Base-by-base conservation (phyloP, 257 asterid species). In the Datura wrightii region DNA sequence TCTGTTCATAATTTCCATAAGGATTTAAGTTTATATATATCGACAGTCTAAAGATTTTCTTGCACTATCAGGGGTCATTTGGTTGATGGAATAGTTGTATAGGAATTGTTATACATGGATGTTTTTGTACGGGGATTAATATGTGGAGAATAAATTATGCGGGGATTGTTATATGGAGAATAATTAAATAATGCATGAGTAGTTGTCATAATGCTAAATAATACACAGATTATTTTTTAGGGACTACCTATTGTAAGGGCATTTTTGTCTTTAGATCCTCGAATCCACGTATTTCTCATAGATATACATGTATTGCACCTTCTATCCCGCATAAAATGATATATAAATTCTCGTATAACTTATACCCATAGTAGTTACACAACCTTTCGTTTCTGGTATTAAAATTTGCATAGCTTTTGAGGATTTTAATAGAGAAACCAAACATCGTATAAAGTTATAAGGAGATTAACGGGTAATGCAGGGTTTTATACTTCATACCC, bases 381-480 rank as follows among this genome's bases (percentile, higher is more conserved):
- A 24, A 10, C 0, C 1, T 62, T 62, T 0, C 0, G 18, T 31
- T 63, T 31, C 42, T 18, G 0, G 2, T 63, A 24, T 0, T 63
- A 62, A 31, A 1, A 62, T 0, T 8, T 6, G 4, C 18, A 10
- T 5, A 63, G 31, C 5, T 31, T 11, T 10, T 11, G 71, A 0
- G 5, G 19, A 65, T 65, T 34, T 62, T 65, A 65, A 65, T 11
- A 34, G 1, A 44, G 24, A 65, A 65, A 34, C n/a, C 19, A 65
- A 31, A 34, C 46, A 34, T 65, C 0, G 13, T 34, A 62, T 62
- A 62, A 62, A 10, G 70, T 15, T 62, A 24, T 31, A 34, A 5
- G n/a, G 16, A 15, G 72, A 65, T 65, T 65, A 34, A 39, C 37
- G 6, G 44, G 44, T 34, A 31, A 31, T 37, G 0, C 8, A 11